Conservation (phyloP, 768 basidiomycete species). For the Lactarius tabidus region DNA sequence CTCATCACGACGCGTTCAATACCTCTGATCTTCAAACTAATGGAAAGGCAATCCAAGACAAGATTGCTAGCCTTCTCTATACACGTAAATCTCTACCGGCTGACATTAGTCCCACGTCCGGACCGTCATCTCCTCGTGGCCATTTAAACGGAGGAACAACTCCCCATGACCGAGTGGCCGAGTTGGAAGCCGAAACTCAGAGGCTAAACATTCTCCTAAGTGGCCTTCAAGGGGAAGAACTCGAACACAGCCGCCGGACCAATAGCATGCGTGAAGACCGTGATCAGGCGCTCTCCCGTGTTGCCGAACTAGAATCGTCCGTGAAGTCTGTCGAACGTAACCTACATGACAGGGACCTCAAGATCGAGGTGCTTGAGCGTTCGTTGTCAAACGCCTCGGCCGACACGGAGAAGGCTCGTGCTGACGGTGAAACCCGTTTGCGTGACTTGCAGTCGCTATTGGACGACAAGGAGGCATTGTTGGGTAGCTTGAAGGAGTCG, state of each 20-base stretch:
- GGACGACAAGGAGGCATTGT: slow-evolving; percentile 41
- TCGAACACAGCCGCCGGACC: slow-evolving; percentile 18
- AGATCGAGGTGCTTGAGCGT: slow-evolving; percentile 46
- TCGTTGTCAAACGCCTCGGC: slow-evolving; percentile 36
- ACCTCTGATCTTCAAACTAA: slow-evolving; percentile 31
- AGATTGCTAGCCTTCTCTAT: slow-evolving; percentile 42
- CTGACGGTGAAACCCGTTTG: slow-evolving; percentile 42
- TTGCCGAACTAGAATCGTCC: slow-evolving; percentile 43
- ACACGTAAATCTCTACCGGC: slow-evolving; percentile 30
- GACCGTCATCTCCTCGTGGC: slow-evolving; percentile 13
- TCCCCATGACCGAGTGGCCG: slow-evolving; percentile 48
- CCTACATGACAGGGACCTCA: slow-evolving; percentile 42
- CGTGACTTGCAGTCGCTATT: slow-evolving; percentile 44
- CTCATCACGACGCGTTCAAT: slow-evolving; percentile 16
- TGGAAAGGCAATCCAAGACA: slow-evolving; percentile 45
- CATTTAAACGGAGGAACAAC: slow-evolving; percentile 29
- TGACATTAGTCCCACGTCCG: slow-evolving; percentile 17
- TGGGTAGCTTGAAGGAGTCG: slow-evolving; percentile 48
- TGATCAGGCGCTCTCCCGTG: slow-evolving; percentile 39
- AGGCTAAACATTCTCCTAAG: slow-evolving; percentile 38
- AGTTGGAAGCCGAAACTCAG: slow-evolving; percentile 67
- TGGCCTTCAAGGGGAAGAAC: slow-evolving; percentile 21
- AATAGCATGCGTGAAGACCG: slow-evolving; percentile 41
- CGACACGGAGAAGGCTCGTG: slow-evolving; percentile 45
- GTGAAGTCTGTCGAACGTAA: slow-evolving; percentile 41